These are phyloP conservation scores for Alternaria novae-zelandiae DNA, from an alignment of 2,329 filamentous ascomycete species.

Conservation along the genomic window DNA sequence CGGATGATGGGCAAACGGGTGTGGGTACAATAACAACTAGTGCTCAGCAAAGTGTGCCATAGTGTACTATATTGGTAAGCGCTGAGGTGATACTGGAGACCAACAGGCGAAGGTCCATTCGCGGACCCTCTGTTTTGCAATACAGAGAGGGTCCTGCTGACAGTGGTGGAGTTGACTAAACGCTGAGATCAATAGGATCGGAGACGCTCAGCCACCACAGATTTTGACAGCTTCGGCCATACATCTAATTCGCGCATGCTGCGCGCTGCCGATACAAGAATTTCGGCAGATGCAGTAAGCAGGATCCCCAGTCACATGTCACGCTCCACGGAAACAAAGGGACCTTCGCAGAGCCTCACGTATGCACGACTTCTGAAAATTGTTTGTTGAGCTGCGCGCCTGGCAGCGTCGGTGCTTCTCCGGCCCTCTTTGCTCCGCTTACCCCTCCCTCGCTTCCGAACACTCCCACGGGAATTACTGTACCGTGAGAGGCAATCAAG, in stretches of 20 bases:
- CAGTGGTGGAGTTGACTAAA: constrained; percentile 10
- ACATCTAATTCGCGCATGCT: constrained; percentile 4
- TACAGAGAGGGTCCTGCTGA: constrained; percentile 2
- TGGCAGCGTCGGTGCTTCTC: constrained; percentile 8
- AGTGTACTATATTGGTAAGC: constrained; percentile 8
- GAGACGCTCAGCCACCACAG: constrained; percentile 6
- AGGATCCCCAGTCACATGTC: constrained; percentile 8
- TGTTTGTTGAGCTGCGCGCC: constrained; percentile 21
- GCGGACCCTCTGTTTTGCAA: constrained; percentile 6
- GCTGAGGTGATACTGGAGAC: constrained; percentile 15
- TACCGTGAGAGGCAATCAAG: not conserved
- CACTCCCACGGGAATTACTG: constrained; percentile 8
- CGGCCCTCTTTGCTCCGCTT: constrained; percentile 17
- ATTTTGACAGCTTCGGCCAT: constrained; percentile 1
- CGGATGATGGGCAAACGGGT: constrained; percentile 20
- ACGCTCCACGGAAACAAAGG: not conserved
- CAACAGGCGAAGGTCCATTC: constrained; percentile 16
- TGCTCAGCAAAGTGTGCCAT: constrained; percentile 19
- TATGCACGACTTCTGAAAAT: constrained; percentile 3
- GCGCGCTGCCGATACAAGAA: constrained; percentile 14
- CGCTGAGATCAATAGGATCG: constrained; percentile 3
- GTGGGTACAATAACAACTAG: constrained; percentile 20
- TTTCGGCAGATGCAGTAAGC: constrained; percentile 5
- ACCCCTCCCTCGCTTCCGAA: constrained; percentile 15
- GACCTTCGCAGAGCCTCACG: constrained; percentile 14